Conservation (phyloP, 805 yeast species). For the Zygoascus biomembranicola region DNA sequence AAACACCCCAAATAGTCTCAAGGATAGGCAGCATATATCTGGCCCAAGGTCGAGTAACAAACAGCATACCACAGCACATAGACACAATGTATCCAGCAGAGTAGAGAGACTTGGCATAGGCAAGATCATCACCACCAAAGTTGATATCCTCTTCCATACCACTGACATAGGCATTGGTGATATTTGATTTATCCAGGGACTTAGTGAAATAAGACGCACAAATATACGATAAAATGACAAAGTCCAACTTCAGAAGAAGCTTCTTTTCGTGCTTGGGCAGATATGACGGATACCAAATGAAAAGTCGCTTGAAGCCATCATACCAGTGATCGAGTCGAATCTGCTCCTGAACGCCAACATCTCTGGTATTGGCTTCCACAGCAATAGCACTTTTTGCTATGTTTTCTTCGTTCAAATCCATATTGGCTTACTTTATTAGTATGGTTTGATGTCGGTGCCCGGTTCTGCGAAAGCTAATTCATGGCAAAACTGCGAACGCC, state of each 20-base stretch:
- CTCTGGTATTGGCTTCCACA: background rate
- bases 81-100: conserved; percentile 41
- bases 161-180: conserved; percentile 46
- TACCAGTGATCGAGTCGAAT: conserved; percentile 19
- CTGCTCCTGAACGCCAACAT: background rate
- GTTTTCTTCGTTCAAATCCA: background rate
- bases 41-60: conserved; percentile 30
- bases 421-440: background rate
- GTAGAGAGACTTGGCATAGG: conserved; percentile 36
- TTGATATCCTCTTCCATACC: conserved; percentile 46
- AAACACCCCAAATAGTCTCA: conserved; percentile 32
- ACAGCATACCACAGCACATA: conserved; percentile 34
- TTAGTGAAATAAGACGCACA: conserved; percentile 37
- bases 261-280: conserved; percentile 23
- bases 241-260: conserved; percentile 29
- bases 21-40: conserved; percentile 28
- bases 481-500: too few relatives aligned
- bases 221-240: conserved; percentile 26
- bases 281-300: conserved; percentile 27
- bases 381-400: background rate
- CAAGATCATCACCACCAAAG: conserved; percentile 38
- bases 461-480: too few relatives aligned
- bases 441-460: too few relatives aligned
- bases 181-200: conserved; percentile 43
- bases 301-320: conserved; percentile 20